A percentile compares a stretch with the other conserved stretches of the same genome.
These are phyloP conservation scores for Kondoa subrosea DNA, from an alignment of 768 basidiomycete species.

Conservation along the genomic window DNA sequence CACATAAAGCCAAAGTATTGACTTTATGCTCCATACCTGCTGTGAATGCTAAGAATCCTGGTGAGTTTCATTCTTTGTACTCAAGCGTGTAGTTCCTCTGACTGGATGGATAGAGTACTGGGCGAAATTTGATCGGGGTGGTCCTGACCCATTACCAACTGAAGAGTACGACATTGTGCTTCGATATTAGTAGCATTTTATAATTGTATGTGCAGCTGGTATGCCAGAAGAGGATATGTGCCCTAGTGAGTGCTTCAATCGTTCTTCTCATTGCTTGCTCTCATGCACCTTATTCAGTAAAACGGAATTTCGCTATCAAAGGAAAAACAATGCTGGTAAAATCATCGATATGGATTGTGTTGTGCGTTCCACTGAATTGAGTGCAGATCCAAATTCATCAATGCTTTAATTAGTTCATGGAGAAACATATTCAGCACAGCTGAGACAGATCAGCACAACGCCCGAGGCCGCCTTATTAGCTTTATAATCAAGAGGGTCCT, in stretches of 20 bases:
- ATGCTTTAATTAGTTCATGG: not conserved
- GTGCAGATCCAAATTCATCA: not conserved
- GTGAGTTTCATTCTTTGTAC: not conserved
- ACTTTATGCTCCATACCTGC: not conserved
- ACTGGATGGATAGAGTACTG: not conserved
- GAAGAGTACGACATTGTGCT: not conserved
- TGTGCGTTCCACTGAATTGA: not conserved
- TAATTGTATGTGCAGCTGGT: not conserved
- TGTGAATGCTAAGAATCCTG: not conserved
- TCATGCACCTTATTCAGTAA: not conserved
- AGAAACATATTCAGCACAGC: not conserved
- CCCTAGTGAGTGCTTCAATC: not conserved
- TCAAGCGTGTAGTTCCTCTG: not conserved
- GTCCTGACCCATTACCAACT: not conserved
- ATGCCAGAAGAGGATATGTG: not conserved
- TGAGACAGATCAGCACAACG: not conserved
- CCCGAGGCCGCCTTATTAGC: not conserved
- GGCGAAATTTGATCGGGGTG: not conserved
- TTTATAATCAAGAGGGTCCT: not conserved
- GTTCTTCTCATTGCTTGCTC: not conserved
- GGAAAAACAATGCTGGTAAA: not conserved
- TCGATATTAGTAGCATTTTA: not conserved
- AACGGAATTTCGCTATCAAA: not conserved
- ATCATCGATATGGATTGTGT: not conserved
- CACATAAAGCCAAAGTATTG: not conserved